Base-by-base conservation (phyloP, 2,329 filamentous ascomycete genomes). In the Stachybotrys elegans region DNA sequence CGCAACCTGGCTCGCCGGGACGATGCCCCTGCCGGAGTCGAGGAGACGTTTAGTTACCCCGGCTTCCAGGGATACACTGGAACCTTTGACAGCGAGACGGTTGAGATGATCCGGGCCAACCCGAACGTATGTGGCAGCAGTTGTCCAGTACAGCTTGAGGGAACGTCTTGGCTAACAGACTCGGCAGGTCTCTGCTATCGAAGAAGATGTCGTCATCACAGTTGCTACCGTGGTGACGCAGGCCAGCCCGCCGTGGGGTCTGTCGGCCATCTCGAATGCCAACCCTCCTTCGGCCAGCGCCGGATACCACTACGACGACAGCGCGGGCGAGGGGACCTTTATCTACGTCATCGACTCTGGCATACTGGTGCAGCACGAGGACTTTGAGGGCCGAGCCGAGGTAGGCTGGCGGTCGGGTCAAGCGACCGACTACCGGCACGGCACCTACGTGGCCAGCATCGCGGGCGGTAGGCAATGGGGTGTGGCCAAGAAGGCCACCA, bases 401-500 rank as follows among this genome's bases (percentile, higher is more conserved):
- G 22, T 25, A 4, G 38, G 38, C 22, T 27, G 29, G 22, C 17
- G 22, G 14, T 40, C 38, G 4, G 38, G 38, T 5, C 17, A 12
- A 19, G 6, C 22, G 14, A 40, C 21, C 12, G 22, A 40, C 22
- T 48, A 58, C 41, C 63, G 65, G 21, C 66, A 69, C 51, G 65
- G 65, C 27, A 67, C 66, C 2, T 49, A 56, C 31, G 48, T 54
- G 16, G 51, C 53, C 9, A 47, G 48, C 12, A 52, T 43, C 11
- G 43, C 47, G 14, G 48, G 43, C 23, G 44, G 47, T 22, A 21
- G 31, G 14, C 48, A 46, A 5, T 51, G 47, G 22, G 53, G 53
- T 37, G 50, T 52, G 6, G 65, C 67, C 5, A 70, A 69, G 55
- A 59, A 62, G 42, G 56, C 61, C 4, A 60, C 56, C 11, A 49